phyloP scores from a whole-genome alignment of 257 asterid species.

The Sherardia arvensis region DNA sequence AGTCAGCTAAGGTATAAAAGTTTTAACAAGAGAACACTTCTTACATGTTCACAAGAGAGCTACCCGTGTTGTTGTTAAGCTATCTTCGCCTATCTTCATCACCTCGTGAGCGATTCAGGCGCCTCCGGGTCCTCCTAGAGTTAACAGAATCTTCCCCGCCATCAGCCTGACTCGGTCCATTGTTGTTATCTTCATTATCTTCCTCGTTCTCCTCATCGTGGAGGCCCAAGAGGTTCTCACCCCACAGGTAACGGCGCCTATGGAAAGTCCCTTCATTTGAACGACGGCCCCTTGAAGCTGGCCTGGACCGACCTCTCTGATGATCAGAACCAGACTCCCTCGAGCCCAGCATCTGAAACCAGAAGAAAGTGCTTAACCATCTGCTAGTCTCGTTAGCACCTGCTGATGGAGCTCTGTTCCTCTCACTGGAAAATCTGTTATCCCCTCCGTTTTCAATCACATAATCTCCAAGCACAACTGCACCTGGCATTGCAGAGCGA shows the following conservation, averaged over 20 bases:
- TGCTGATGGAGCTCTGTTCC: conserved; percentile 31
- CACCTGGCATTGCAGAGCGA: conserved; percentile 81
- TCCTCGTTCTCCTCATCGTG: conserved; percentile 27
- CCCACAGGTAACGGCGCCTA: conserved; percentile 74
- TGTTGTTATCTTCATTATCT: conserved; percentile 16
- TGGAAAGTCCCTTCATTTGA: conserved; percentile 30
- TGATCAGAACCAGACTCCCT: conserved; percentile 41
- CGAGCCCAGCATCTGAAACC: conserved; percentile 82
- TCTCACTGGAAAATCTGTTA: conserved; percentile 32
- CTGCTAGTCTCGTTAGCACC: conserved; percentile 42
- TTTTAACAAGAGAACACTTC: not conserved
- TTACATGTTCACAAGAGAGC: conserved; percentile 4
- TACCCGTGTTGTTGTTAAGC: conserved; percentile 13
- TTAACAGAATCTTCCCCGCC: conserved; percentile 29
- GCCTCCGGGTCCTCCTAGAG: conserved; percentile 39
- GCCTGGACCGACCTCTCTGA: conserved; percentile 65
- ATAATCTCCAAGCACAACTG: conserved; percentile 77
- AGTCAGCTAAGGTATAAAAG: not conserved
- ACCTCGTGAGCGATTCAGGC: conserved; percentile 41
- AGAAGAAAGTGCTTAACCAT: conserved; percentile 62
- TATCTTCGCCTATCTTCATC: conserved; percentile 31
- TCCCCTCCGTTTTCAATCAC: conserved; percentile 63
- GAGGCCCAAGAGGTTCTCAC: conserved; percentile 60
- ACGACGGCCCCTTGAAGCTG: conserved; percentile 51
- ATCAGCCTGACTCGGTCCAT: conserved; percentile 20